These are phyloP conservation scores for Hypomyces perniciosus DNA, from an alignment of 2,329 filamentous ascomycete genomes.

Conservation along the genomic window DNA sequence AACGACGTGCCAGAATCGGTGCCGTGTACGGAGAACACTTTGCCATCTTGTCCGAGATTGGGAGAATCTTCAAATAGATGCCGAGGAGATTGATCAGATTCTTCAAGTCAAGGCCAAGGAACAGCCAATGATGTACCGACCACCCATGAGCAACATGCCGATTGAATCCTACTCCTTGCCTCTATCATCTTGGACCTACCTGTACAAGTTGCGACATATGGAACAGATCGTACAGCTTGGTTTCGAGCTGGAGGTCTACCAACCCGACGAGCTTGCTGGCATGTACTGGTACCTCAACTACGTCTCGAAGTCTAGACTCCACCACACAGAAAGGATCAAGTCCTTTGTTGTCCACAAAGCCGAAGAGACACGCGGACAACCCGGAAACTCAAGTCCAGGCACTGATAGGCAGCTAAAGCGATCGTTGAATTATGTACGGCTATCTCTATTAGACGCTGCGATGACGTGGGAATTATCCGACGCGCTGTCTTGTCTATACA, in stretches of 20 bases:
- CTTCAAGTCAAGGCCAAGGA: constrained; percentile 58
- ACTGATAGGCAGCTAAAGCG: constrained; percentile 40
- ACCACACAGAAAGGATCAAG: constrained; percentile 68
- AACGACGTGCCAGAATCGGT: constrained; percentile 82
- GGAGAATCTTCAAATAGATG: constrained; percentile 77
- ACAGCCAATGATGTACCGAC: constrained; percentile 47
- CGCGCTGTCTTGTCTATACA: constrained; percentile 57
- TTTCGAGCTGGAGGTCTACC: constrained; percentile 89
- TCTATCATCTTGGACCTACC: constrained; percentile 81
- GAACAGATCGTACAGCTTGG: constrained; percentile 84
- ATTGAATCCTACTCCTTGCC: constrained; percentile 60
- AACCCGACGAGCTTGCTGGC: constrained; percentile 71
- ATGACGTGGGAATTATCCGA: constrained; percentile 54
- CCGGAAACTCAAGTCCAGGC: constrained; percentile 15
- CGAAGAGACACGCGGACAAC: constrained; percentile 22
- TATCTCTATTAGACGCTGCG: constrained; percentile 58
- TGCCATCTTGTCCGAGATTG: constrained; percentile 78
- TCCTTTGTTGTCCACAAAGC: constrained; percentile 49
- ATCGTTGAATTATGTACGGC: constrained; percentile 51
- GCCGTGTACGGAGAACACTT: constrained; percentile 81
- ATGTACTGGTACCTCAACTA: constrained; percentile 91
- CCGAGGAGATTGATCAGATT: constrained; percentile 67
- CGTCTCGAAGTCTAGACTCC: constrained; percentile 59
- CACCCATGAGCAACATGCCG: constrained; percentile 28
- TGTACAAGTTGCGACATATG: constrained; percentile 85